A percentile compares a stretch with the other conserved stretches of the same genome.
These are phyloP conservation scores for Yarrowia sp. DNA, from an alignment of 805 yeast species.

Conservation along the genomic window DNA sequence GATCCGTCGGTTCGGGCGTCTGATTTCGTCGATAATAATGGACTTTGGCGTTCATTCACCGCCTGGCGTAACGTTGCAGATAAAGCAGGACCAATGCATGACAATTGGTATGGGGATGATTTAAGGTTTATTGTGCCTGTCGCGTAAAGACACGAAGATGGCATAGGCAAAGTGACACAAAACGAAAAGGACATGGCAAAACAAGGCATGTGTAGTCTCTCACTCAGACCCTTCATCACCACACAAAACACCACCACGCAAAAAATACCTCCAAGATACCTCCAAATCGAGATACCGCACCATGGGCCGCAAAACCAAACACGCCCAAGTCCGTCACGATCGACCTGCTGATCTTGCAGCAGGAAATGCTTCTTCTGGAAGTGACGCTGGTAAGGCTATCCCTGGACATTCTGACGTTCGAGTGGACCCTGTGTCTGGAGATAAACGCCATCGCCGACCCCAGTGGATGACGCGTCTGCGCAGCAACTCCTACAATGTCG, in stretches of 20 bases:
- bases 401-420: slow-evolving; percentile 23
- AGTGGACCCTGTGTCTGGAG: slow-evolving; percentile 18
- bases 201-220: too few species aligned
- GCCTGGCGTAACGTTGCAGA: not conserved
- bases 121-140: not conserved
- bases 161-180: not conserved
- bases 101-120: not conserved
- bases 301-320: slow-evolving; percentile 6
- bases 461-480: slow-evolving; percentile 23
- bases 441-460: slow-evolving; percentile 20
- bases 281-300: not conserved
- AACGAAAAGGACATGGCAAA: not conserved
- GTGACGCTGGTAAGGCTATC: slow-evolving; percentile 19
- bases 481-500: slow-evolving; percentile 5
- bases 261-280: not conserved
- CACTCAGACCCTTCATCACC: not conserved
- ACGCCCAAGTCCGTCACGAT: not conserved
- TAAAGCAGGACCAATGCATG: slow-evolving; percentile 6
- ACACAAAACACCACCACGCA: not conserved
- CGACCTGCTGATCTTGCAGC: slow-evolving; percentile 18
- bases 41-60: too few species aligned
- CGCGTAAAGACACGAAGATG: not conserved
- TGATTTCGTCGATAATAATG: not conserved
- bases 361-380: slow-evolving; percentile 12
- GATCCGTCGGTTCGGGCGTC: not conserved